Evolutionary conservation across 2,329 filamentous ascomycete genomes (phyloP).

Genomic region (Stachybotrys chartarum): DNA sequence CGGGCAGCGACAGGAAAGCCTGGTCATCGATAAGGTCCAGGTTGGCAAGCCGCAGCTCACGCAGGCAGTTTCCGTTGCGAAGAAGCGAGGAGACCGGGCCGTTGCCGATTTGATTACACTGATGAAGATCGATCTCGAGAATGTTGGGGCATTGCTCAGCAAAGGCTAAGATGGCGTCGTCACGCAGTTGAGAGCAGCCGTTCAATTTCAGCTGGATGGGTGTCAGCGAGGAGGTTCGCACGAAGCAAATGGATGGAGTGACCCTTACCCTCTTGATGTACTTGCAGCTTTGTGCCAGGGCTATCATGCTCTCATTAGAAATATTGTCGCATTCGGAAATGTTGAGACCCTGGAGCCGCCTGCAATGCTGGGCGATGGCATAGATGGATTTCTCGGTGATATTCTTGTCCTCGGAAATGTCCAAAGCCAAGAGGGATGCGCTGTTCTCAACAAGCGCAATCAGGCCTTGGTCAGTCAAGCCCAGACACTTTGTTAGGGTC

Average conservation of each 20-base stretch:
- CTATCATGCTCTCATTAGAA: conserved; percentile 77
- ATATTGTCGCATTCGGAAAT: conserved; percentile 80
- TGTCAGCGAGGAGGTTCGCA: conserved; percentile 18
- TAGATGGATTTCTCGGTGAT: conserved; percentile 78
- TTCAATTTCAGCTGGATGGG: conserved; percentile 76
- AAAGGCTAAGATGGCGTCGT: conserved; percentile 76
- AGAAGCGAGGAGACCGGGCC: conserved; percentile 77
- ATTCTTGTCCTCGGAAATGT: conserved; percentile 78
- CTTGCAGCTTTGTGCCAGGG: conserved; percentile 73
- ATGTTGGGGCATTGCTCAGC: conserved; percentile 86
- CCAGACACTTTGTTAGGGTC: conserved; percentile 83
- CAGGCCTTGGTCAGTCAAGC: conserved; percentile 77
- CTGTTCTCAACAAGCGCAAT: conserved; percentile 74
- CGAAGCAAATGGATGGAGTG: background rate
- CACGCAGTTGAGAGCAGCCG: conserved; percentile 77
- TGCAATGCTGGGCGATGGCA: conserved; percentile 73
- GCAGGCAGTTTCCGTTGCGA: conserved; percentile 70
- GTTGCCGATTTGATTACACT: conserved; percentile 75
- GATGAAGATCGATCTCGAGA: conserved; percentile 90
- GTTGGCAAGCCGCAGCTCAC: conserved; percentile 80
- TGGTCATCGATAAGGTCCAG: conserved; percentile 78
- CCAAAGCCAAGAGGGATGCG: conserved; percentile 74
- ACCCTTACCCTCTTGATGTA: conserved; percentile 74
- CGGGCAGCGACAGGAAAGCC: conserved; percentile 77
- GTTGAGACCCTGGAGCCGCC: conserved; percentile 83